phyloP scores from a whole-genome alignment of 176 grass and related monocot species.

The Triticum aestivum region DNA sequence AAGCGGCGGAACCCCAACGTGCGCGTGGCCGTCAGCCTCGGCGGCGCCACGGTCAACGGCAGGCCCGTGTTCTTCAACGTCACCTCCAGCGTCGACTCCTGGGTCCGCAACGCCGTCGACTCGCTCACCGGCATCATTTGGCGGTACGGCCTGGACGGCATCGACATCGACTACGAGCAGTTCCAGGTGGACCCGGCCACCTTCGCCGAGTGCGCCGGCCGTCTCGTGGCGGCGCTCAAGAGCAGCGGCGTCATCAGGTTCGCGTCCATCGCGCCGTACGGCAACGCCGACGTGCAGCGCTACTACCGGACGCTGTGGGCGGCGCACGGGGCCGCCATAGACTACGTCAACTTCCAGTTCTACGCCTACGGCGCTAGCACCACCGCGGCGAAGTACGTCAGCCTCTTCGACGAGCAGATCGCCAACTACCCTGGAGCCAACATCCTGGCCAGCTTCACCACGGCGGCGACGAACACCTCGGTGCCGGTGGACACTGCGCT shows the following conservation, averaged over 20 bases:
- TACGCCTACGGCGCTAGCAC: constrained; percentile 56
- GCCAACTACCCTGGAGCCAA: constrained; percentile 60
- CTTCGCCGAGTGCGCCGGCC: constrained; percentile 72
- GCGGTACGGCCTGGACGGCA: constrained; percentile 60
- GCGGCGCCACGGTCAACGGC: constrained; percentile 48
- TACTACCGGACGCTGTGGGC: constrained; percentile 67
- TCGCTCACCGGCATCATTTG: constrained; percentile 55
- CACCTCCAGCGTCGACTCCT: constrained; percentile 58
- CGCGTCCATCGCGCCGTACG: constrained; percentile 73
- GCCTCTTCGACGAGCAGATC: constrained; percentile 49
- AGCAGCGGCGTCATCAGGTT: constrained; percentile 55
- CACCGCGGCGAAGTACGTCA: constrained; percentile 48
- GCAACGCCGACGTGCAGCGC: constrained; percentile 46
- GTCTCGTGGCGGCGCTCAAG: constrained; percentile 58
- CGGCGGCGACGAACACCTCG: constrained; percentile 33
- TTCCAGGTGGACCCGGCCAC: constrained; percentile 49
- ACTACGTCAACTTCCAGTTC: constrained; percentile 96
- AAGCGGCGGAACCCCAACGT: constrained; percentile 67
- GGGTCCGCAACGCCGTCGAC: constrained; percentile 65
- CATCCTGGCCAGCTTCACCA: constrained; percentile 76
- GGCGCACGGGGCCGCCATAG: constrained; percentile 39
- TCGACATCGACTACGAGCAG: constrained; percentile 84
- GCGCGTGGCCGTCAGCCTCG: constrained; percentile 68
- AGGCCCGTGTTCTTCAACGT: constrained; percentile 50
- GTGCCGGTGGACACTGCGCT: constrained; percentile 49